Conservation (phyloP, 805 yeast species). For the Candida qinlingensis region DNA sequence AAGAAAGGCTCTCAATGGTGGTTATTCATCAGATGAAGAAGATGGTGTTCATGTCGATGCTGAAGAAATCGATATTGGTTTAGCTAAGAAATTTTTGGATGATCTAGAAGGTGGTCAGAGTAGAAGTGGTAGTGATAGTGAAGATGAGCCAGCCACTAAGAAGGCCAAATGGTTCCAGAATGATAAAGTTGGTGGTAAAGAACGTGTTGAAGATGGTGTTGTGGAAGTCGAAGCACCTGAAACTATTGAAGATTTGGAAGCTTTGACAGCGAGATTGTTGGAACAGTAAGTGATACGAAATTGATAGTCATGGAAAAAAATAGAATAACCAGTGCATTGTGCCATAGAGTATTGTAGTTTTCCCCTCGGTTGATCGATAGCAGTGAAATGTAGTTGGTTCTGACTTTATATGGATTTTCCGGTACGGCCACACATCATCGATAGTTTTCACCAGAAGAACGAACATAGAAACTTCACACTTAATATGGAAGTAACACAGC, state of each 20-base stretch:
- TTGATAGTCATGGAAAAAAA: no score
- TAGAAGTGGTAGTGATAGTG: slow-evolving; percentile 22
- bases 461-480: no score
- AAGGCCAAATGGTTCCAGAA: slow-evolving; percentile 34
- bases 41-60: slow-evolving; percentile 20
- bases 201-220: slow-evolving; percentile 30
- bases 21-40: slow-evolving; percentile 20
- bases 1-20: slow-evolving; percentile 32
- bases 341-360: no score
- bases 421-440: not conserved
- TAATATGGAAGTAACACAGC: not conserved
- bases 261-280: slow-evolving; percentile 56
- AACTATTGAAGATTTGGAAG: slow-evolving; percentile 90
- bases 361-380: no score
- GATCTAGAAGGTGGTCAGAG: slow-evolving; percentile 26
- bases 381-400: no score
- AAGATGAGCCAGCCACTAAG: slow-evolving; percentile 27
- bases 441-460: no score
- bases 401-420: not conserved
- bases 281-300: not conserved
- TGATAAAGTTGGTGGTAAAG: slow-evolving; percentile 28
- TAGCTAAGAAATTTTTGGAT: slow-evolving; percentile 29
- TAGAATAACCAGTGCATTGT: no score
- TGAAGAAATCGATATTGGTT: slow-evolving; percentile 32
- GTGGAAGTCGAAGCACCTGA: slow-evolving; percentile 85